phyloP scores from a whole-genome alignment of 352 stramenopile genomes.

The Globisporangium splendens region DNA sequence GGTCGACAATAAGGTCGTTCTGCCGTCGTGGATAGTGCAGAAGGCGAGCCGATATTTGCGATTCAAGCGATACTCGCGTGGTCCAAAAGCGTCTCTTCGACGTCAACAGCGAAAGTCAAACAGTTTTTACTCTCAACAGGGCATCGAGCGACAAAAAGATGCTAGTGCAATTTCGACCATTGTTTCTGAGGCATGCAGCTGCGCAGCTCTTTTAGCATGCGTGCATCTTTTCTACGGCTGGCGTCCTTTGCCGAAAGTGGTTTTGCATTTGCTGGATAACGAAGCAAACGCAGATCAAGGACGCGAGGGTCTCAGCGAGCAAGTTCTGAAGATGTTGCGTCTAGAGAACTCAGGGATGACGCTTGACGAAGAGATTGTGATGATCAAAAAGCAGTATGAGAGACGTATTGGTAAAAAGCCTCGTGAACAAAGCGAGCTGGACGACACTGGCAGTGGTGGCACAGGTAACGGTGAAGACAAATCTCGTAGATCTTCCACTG shows the following conservation, averaged over 20 bases:
- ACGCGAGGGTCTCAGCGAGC: slow-evolving; percentile 24
- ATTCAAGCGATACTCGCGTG: slow-evolving; percentile 80
- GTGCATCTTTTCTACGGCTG: slow-evolving; percentile 78
- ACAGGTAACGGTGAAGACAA: not conserved
- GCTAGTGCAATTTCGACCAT: slow-evolving; percentile 66
- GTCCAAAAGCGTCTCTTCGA: slow-evolving; percentile 50
- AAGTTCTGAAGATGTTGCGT: slow-evolving; percentile 37
- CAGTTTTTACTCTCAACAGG: slow-evolving; percentile 80
- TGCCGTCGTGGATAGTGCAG: slow-evolving; percentile 68
- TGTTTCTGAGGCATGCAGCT: slow-evolving; percentile 73
- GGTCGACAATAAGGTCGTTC: slow-evolving; percentile 15
- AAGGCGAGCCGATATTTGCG: slow-evolving; percentile 81
- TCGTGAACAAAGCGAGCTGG: slow-evolving; percentile 25
- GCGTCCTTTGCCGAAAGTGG: slow-evolving; percentile 57
- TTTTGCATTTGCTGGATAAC: slow-evolving; percentile 57
- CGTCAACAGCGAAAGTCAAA: slow-evolving; percentile 59
- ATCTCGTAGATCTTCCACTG: not conserved
- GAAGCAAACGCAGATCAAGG: slow-evolving; percentile 10
- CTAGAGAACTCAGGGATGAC: slow-evolving; percentile 33
- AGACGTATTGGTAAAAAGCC: slow-evolving; percentile 57
- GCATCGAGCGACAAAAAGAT: slow-evolving; percentile 54
- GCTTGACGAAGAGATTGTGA: slow-evolving; percentile 67
- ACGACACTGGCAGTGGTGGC: slow-evolving; percentile 3
- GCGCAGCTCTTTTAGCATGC: slow-evolving; percentile 73
- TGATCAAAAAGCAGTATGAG: slow-evolving; percentile 79